Percentiles rank a stretch among this genome's conserved stretches.
phyloP scores from a whole-genome alignment of 1,284 basidiomycete genomes.

The Trichosporon coremiiforme region DNA sequence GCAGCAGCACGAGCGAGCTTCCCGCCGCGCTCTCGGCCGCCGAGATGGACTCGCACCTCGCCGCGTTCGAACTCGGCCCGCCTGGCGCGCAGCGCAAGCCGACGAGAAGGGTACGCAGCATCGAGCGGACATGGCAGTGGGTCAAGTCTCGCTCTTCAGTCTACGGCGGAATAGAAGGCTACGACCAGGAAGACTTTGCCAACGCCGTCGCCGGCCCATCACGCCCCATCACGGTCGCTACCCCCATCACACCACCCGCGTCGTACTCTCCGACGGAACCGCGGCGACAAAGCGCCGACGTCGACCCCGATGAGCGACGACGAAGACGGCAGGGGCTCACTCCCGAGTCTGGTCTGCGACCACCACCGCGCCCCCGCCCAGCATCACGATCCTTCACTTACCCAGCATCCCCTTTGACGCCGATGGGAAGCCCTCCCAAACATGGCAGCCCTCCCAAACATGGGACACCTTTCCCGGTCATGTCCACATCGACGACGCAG shows the following conservation, averaged over 20 bases:
- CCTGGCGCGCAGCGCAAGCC: constrained; percentile 30
- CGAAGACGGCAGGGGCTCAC: constrained; percentile 28
- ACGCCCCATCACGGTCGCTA: constrained; percentile 24
- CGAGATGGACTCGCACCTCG: constrained; percentile 32
- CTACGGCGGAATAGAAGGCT: constrained; percentile 26
- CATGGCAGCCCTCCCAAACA: background rate
- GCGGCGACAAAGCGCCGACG: constrained; percentile 15
- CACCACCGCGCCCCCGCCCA: constrained; percentile 25
- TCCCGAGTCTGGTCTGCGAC: constrained; percentile 29
- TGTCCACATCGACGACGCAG: constrained; percentile 13
- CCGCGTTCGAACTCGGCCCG: constrained; percentile 30
- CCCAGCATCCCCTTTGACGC: constrained; percentile 1
- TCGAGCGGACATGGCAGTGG: constrained; percentile 34
- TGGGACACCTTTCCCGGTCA: constrained; percentile 10
- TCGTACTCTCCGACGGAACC: constrained; percentile 13
- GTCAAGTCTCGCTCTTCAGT: constrained; percentile 33
- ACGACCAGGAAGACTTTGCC: constrained; percentile 20
- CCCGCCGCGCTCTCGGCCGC: constrained; percentile 27
- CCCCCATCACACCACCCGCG: constrained; percentile 10
- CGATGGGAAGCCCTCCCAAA: background rate
- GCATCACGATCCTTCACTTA: constrained; percentile 21
- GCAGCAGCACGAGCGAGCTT: constrained; percentile 22
- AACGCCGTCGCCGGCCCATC: constrained; percentile 16
- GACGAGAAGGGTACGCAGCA: constrained; percentile 30
- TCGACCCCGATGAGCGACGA: constrained; percentile 30